phyloP scores from a whole-genome alignment of 2,329 filamentous ascomycete genomes.

The Eurotiales sp. region DNA sequence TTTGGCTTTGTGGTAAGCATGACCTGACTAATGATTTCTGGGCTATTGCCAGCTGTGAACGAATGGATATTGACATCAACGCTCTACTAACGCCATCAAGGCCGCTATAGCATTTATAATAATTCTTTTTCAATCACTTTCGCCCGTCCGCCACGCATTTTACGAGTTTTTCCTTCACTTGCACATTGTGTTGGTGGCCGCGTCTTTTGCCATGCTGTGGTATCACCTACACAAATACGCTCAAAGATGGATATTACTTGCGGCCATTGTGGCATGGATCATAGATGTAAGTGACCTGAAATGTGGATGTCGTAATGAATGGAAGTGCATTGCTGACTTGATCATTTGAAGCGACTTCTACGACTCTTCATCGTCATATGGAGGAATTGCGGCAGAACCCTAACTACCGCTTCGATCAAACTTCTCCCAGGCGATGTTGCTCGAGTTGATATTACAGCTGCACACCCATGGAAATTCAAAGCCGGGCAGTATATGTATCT shows the following conservation, averaged over 20 bases:
- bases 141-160: constrained; percentile 74
- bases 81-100: background rate
- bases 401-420: constrained; percentile 60
- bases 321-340: background rate
- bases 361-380: constrained; percentile 9
- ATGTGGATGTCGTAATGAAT: background rate
- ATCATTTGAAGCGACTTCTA: constrained; percentile 1
- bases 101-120: constrained; percentile 5
- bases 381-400: constrained; percentile 33
- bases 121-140: constrained; percentile 11
- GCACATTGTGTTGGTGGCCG: constrained; percentile 71
- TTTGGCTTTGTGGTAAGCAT: constrained; percentile 12
- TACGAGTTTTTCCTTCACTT: constrained; percentile 93
- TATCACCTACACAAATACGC: constrained; percentile 52
- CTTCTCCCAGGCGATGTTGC: constrained; percentile 62
- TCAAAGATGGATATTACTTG: constrained; percentile 49
- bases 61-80: background rate
- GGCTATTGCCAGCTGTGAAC: no score
- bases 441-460: constrained; percentile 63
- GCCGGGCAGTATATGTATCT: constrained; percentile 69
- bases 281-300: constrained; percentile 47
- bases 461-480: constrained; percentile 57
- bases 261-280: constrained; percentile 68
- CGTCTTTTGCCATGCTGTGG: constrained; percentile 69
- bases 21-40: background rate